Evolutionary conservation across 306 rosid genomes (phyloP).

Genomic region (Quercus suber): DNA sequence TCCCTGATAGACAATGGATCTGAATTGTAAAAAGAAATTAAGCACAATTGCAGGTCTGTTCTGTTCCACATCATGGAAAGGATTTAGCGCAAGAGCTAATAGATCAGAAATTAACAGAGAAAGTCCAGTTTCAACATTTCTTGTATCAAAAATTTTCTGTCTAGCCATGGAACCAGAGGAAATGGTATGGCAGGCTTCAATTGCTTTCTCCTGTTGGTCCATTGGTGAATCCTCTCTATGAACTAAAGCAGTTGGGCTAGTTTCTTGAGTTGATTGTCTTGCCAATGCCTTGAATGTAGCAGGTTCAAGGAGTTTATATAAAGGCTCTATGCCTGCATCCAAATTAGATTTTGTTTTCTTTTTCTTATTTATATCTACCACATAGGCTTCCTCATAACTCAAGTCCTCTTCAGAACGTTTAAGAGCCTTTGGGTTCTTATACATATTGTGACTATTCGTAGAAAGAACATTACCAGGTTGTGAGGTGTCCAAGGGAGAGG

Average conservation of each 20-base stretch:
- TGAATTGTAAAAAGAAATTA: background rate
- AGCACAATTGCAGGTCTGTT: background rate
- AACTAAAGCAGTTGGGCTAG: background rate
- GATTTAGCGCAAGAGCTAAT: conserved; percentile 15
- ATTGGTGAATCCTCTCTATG: background rate
- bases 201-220: background rate
- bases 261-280: background rate
- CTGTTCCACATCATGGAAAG: background rate
- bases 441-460: background rate
- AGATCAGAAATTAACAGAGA: background rate
- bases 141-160: background rate
- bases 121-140: background rate
- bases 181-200: background rate
- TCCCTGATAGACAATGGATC: background rate
- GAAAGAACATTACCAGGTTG: background rate
- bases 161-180: background rate
- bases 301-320: background rate
- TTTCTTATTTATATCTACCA: background rate
- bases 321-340: background rate
- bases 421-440: background rate
- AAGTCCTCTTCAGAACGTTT: background rate
- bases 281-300: background rate
- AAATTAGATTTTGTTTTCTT: background rate
- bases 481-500: background rate
- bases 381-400: background rate